A percentile compares a stretch with the other conserved stretches of the same genome.
phyloP scores from a whole-genome alignment of 169 alveolate species.

The Eimeria acervulina region DNA sequence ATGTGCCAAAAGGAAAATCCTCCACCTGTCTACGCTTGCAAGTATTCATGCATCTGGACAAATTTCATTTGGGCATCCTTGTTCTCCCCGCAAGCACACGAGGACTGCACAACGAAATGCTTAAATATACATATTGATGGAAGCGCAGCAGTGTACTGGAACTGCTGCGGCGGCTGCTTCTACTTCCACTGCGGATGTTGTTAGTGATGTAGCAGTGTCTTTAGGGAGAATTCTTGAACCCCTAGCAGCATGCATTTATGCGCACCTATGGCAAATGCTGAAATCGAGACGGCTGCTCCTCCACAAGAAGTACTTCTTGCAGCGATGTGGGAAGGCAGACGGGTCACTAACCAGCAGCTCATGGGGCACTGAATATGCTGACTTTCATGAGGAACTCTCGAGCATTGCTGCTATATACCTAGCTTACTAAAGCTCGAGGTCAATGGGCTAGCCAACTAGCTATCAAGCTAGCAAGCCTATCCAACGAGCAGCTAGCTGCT shows the following conservation, averaged over 20 bases:
- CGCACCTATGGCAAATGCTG: neutral
- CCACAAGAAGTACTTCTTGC: neutral
- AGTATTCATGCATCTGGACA: neutral
- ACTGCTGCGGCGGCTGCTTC: too few relatives aligned
- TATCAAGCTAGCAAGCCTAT: neutral
- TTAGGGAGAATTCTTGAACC: too few relatives aligned
- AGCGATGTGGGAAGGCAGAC: neutral
- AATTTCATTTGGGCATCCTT: neutral
- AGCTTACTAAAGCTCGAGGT: neutral
- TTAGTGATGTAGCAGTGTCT: too few relatives aligned
- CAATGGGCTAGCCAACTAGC: neutral
- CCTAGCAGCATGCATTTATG: too few relatives aligned
- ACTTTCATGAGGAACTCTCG: neutral
- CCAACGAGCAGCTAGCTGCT: neutral
- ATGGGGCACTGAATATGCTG: neutral
- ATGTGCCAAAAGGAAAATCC: too few relatives aligned
- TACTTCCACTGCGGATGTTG: too few relatives aligned
- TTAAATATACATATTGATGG: too few relatives aligned
- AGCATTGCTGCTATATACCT: neutral
- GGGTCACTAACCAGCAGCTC: neutral
- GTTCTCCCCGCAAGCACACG: neutral
- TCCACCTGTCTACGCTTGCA: neutral
- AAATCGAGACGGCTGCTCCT: neutral
- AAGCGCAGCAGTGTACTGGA: too few relatives aligned
- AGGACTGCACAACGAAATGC: neutral